Evolutionary conservation across 2,329 filamentous ascomycete genomes (phyloP).

Genomic region (Clonostachys chloroleuca): DNA sequence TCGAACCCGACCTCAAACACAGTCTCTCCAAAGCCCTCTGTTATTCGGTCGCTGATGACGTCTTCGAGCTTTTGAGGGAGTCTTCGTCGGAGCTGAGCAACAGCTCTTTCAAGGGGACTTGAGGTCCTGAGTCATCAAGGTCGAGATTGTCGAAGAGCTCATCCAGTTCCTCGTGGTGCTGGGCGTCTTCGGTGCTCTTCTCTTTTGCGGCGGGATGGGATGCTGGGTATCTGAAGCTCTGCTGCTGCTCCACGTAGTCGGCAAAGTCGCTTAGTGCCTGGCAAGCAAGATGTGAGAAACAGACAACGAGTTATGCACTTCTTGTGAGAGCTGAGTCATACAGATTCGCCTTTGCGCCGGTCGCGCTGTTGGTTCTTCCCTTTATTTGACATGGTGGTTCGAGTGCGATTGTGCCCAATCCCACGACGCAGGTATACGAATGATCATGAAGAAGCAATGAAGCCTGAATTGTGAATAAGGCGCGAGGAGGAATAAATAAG

Average conservation of each 20-base stretch:
- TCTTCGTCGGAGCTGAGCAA: conserved; percentile 60
- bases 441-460: conserved; percentile 14
- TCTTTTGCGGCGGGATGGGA: conserved; percentile 14
- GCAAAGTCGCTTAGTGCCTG: conserved; percentile 90
- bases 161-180: conserved; percentile 79
- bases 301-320: not conserved
- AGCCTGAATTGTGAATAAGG: not conserved
- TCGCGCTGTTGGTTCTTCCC: conserved; percentile 65
- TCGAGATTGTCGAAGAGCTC: conserved; percentile 90
- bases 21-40: conserved; percentile 83
- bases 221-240: conserved; percentile 62
- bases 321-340: conserved; percentile 30
- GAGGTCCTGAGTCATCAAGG: conserved; percentile 63
- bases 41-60: conserved; percentile 63
- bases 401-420: not conserved
- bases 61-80: conserved; percentile 59
- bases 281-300: not conserved
- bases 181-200: conserved; percentile 14
- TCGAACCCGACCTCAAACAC: conserved; percentile 92
- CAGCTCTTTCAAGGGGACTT: conserved; percentile 69
- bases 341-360: conserved; percentile 81
- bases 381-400: conserved; percentile 46
- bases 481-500: not conserved
- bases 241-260: conserved; percentile 95
- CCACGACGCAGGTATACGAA: conserved; percentile 12